Percentiles rank a stretch among this genome's conserved stretches.
phyloP scores from a whole-genome alignment of 2,329 filamentous ascomycete genomes.

The Alternaria arborescens region DNA sequence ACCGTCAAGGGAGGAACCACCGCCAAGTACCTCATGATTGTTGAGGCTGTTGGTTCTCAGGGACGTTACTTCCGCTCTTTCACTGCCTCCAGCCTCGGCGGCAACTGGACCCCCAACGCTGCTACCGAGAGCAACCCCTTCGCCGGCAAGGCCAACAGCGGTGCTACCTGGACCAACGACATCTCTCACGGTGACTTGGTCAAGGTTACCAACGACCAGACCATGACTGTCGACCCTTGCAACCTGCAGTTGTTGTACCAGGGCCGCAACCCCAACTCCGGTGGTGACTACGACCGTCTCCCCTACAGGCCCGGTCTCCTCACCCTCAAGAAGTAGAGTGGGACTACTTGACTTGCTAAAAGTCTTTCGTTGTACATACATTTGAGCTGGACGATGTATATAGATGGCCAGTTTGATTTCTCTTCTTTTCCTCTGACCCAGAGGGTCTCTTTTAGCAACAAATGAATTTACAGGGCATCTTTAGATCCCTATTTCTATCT shows the following conservation, averaged over 20 bases:
- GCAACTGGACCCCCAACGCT: slow-evolving; percentile 67
- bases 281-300: slow-evolving; percentile 59
- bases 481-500: neutral
- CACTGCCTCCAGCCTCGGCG: slow-evolving; percentile 65
- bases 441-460: neutral
- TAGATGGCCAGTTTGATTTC: slow-evolving; percentile 6
- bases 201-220: slow-evolving; percentile 66
- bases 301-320: slow-evolving; percentile 63
- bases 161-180: slow-evolving; percentile 71
- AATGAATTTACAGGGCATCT: neutral
- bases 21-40: slow-evolving; percentile 71
- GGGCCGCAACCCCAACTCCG: slow-evolving; percentile 58
- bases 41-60: slow-evolving; percentile 66
- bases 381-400: slow-evolving; percentile 11
- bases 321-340: slow-evolving; percentile 13
- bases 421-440: neutral
- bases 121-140: slow-evolving; percentile 66
- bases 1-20: slow-evolving; percentile 59
- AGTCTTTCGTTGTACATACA: slow-evolving; percentile 15
- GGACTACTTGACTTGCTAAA: neutral
- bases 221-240: slow-evolving; percentile 69
- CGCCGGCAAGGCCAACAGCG: slow-evolving; percentile 72
- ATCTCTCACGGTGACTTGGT: slow-evolving; percentile 72
- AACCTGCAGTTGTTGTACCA: slow-evolving; percentile 73
- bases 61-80: slow-evolving; percentile 74